Percentiles rank a stretch among this genome's conserved stretches.
Evolutionary conservation across 768 basidiomycete genomes (phyloP).

Genomic region (Boletus insuetus): DNA sequence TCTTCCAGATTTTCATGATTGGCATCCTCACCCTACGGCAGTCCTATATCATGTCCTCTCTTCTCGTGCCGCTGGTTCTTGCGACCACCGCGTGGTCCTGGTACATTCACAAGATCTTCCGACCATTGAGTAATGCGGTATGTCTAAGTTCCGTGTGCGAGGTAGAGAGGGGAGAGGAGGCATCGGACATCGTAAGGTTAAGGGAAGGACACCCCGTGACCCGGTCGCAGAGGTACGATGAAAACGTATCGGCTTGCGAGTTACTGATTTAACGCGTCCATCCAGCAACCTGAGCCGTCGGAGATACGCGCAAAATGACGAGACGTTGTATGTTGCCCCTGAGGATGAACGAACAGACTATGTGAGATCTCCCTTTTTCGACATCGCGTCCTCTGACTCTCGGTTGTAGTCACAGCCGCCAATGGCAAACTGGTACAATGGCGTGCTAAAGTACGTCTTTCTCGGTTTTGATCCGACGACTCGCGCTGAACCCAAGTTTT

Average conservation of each 20-base stretch:
- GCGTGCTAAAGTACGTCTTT: constrained; percentile 76
- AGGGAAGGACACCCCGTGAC: constrained; percentile 84
- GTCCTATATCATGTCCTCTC: constrained; percentile 54
- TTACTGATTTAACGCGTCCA: background rate
- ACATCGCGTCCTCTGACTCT: constrained; percentile 3
- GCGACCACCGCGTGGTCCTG: constrained; percentile 81
- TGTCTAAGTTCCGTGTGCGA: constrained; percentile 85
- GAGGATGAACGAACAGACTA: constrained; percentile 93
- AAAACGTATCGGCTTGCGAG: background rate
- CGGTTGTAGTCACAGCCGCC: constrained; percentile 82
- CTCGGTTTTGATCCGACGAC: background rate
- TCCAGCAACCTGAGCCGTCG: constrained; percentile 77
- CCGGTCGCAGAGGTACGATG: constrained; percentile 75
- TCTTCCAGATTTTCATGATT: constrained; percentile 96
- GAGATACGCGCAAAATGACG: constrained; percentile 91
- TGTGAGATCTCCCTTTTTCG: constrained; percentile 37
- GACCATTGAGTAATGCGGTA: constrained; percentile 75
- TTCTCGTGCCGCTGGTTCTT: constrained; percentile 72
- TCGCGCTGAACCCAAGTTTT: constrained; percentile 5
- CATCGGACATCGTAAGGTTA: constrained; percentile 71
- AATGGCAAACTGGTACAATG: constrained; percentile 92
- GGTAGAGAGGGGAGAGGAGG: constrained; percentile 86
- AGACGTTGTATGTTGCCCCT: constrained; percentile 92
- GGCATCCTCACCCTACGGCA: constrained; percentile 81
- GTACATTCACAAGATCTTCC: constrained; percentile 65